Evolutionary conservation across 2,329 filamentous ascomycete genomes (phyloP), one percentile per base, ranked within the genome.

Genomic region (Saccharata proteae): DNA sequence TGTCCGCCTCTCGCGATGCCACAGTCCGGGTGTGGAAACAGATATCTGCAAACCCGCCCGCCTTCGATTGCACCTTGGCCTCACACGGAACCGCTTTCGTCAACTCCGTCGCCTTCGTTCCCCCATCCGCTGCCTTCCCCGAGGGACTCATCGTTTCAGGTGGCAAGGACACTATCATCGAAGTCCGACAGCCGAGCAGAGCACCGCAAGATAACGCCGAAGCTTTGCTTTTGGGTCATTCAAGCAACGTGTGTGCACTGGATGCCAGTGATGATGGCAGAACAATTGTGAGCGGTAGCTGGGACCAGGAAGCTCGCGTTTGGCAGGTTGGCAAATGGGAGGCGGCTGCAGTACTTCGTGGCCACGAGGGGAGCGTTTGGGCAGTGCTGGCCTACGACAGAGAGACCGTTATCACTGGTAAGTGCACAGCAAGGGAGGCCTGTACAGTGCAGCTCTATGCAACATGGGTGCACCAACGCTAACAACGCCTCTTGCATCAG

Each of bases 251-350:
- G 26, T 94, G 88, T 53, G 71, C 86, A 6, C 60, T 98, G 26
- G 83, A 93, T 46, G 77, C 83, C 11, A 78, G 77, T 30, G 71
- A 78, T 1, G 70, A 76, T 37, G 79, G 77, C 2, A 71, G 62
- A 26, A 82, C 75, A 52, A 67, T 96, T 23, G 77, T 94, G 27
- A 96, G 88, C 42, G 90, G 88, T 18, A 82, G 86, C 46, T 98
- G 90, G 90, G 90, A 98, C 55, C 74, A 74, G 17, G 80, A 85
- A 41, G 86, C 84, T 16, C 77, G 84, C 33, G 62, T 96, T 31
- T 98, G 90, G 90, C 70, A 68, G 40, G 63, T 90, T n/a, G 72
- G 73, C 23, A 85, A 79, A 42, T 94, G 88, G 82, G 84, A 92
- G 49, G 72, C 72, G 7, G 72, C 80, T 40, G 49, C 75, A 18